phyloP scores from a whole-genome alignment of 345 rosid species.

The Turnera subulata region DNA sequence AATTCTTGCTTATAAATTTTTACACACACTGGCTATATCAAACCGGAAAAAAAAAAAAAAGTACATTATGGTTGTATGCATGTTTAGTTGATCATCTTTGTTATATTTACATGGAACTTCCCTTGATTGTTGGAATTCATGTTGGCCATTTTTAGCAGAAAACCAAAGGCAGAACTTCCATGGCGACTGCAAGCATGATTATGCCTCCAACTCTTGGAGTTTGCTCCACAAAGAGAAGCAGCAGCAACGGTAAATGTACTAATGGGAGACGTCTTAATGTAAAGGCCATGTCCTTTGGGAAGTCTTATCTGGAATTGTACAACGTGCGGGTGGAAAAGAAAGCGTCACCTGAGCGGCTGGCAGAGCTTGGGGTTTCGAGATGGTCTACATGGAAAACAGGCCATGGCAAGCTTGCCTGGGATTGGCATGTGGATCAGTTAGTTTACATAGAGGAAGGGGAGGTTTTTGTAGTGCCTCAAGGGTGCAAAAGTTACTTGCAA shows the following conservation, averaged over 20 bases:
- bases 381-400: slow-evolving; percentile 93
- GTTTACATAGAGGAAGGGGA: slow-evolving; percentile 98
- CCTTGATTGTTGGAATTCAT: too few species aligned
- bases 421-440: slow-evolving; percentile 94
- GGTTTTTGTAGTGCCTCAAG: slow-evolving; percentile 90
- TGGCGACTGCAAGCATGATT: slow-evolving; percentile 43
- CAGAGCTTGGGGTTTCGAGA: slow-evolving; percentile 67
- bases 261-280: slow-evolving; percentile 20
- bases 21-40: too few species aligned
- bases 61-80: too few species aligned
- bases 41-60: too few species aligned
- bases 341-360: slow-evolving; percentile 49
- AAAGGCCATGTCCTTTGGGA: slow-evolving; percentile 59
- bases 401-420: slow-evolving; percentile 77
- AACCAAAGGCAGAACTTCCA: not conserved
- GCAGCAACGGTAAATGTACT: not conserved
- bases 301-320: slow-evolving; percentile 73
- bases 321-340: slow-evolving; percentile 70
- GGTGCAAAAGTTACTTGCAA: slow-evolving; percentile 66
- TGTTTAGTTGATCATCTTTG: not conserved
- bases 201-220: slow-evolving; percentile 29
- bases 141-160: too few species aligned
- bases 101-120: too few species aligned
- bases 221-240: slow-evolving; percentile 24
- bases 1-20: too few species aligned